Evolutionary conservation across 163 green algal genomes (phyloP).

Genomic region (Dunaliella salina): DNA sequence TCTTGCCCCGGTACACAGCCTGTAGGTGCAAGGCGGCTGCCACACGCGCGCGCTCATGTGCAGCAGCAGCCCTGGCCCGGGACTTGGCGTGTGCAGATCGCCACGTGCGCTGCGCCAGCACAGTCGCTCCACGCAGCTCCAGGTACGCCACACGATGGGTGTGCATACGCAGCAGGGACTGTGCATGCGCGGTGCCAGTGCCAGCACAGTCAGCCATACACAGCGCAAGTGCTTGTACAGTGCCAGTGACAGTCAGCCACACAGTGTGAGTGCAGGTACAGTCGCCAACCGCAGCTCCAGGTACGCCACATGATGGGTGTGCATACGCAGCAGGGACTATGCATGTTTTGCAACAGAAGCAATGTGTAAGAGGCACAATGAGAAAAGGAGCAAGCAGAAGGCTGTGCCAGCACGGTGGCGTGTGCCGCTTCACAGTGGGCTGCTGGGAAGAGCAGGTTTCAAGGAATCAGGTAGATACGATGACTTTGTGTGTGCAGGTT

Average conservation of each 20-base stretch:
- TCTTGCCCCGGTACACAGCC: background rate
- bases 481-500: background rate
- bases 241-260: too few relatives aligned
- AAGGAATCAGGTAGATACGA: too few relatives aligned
- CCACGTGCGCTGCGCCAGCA: conserved; percentile 5
- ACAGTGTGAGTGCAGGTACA: too few relatives aligned
- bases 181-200: too few relatives aligned
- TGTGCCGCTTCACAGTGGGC: too few relatives aligned
- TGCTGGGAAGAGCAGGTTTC: too few relatives aligned
- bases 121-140: background rate
- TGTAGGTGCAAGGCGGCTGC: background rate
- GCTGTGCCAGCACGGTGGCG: too few relatives aligned
- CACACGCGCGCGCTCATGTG: background rate
- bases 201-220: too few relatives aligned
- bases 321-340: background rate
- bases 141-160: background rate
- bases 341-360: too few relatives aligned
- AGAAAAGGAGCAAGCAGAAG: too few relatives aligned
- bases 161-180: background rate
- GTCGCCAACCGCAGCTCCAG: background rate
- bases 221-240: too few relatives aligned
- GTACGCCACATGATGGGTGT: background rate
- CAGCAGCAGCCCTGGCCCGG: background rate
- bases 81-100: background rate
- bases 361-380: too few relatives aligned